Evolutionary conservation across 1,284 basidiomycete species (phyloP).

Genomic region (Termitomyces sp.): DNA sequence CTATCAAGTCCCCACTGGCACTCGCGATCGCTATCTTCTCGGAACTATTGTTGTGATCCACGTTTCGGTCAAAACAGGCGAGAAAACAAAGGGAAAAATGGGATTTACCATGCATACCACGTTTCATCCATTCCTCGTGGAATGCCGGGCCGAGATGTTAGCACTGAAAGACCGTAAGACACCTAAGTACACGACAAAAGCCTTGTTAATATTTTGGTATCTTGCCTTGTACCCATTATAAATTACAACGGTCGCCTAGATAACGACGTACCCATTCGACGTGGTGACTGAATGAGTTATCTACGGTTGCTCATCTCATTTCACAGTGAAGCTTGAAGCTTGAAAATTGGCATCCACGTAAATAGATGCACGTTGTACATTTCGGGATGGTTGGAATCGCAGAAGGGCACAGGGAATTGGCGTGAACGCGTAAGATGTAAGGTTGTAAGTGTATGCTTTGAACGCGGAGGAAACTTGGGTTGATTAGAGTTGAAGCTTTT

Average conservation of each 20-base stretch:
- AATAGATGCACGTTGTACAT: not conserved
- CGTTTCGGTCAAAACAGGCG: not conserved
- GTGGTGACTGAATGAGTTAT: not conserved
- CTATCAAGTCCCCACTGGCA: not conserved
- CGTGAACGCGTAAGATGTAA: too few relatives aligned
- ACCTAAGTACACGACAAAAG: not conserved
- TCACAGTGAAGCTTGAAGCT: not conserved
- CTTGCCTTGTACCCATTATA: not conserved
- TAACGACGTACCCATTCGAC: not conserved
- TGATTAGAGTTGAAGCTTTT: not conserved
- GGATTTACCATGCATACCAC: not conserved
- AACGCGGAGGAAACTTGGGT: not conserved
- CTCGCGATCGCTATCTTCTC: not conserved
- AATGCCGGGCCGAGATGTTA: not conserved
- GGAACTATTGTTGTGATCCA: not conserved
- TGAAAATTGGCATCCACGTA: not conserved
- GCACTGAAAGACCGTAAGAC: too few relatives aligned
- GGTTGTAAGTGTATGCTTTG: not conserved
- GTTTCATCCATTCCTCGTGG: not conserved
- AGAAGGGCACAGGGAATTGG: not conserved
- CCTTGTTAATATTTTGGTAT: not conserved
- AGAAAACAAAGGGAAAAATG: not conserved
- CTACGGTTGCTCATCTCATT: not conserved
- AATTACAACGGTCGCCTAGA: not conserved
- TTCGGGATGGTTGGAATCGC: not conserved